Evolutionary conservation across 768 basidiomycete species (phyloP).

Genomic region (Peribolospora kevripleyi): DNA sequence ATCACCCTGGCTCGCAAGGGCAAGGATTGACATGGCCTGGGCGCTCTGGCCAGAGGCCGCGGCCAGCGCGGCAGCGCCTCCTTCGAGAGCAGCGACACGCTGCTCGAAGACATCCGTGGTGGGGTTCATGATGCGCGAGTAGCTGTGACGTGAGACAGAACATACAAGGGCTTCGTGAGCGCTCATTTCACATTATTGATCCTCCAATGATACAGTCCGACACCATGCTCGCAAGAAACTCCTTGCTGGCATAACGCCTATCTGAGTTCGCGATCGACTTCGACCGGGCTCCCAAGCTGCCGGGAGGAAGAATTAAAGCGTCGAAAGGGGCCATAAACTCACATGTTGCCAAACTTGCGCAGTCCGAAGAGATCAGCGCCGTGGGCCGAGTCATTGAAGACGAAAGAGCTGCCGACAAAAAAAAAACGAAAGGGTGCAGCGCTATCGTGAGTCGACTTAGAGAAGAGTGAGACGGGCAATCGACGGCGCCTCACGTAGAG

Average conservation of each 20-base stretch:
- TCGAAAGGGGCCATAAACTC: no score
- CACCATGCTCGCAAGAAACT: not conserved
- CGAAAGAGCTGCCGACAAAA: conserved; percentile 1
- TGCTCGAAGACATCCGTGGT: conserved; percentile 43
- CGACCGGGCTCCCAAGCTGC: not conserved
- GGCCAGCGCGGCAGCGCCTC: conserved; percentile 50
- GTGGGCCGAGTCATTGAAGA: conserved; percentile 26
- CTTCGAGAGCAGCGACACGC: conserved; percentile 56
- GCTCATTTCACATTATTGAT: not conserved
- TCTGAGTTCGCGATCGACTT: not conserved
- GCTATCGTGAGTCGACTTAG: not conserved
- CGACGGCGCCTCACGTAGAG: conserved; percentile 46
- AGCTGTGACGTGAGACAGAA: not conserved
- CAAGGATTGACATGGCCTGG: conserved; percentile 44
- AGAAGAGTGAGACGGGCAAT: conserved; percentile 23
- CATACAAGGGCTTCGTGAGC: not conserved
- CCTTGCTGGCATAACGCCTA: not conserved
- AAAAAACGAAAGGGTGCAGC: no score
- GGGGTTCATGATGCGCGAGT: conserved; percentile 20
- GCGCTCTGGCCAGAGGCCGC: conserved; percentile 46
- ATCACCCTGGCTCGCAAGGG: conserved; percentile 32
- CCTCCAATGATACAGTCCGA: not conserved
- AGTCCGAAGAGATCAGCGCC: conserved; percentile 47
- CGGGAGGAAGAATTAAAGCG: no score
- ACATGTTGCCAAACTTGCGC: conserved; percentile 13